Evolutionary conservation across 2,329 filamentous ascomycete genomes (phyloP), one percentile per base, ranked within the genome.

Genomic region (Beauveria caledonica): DNA sequence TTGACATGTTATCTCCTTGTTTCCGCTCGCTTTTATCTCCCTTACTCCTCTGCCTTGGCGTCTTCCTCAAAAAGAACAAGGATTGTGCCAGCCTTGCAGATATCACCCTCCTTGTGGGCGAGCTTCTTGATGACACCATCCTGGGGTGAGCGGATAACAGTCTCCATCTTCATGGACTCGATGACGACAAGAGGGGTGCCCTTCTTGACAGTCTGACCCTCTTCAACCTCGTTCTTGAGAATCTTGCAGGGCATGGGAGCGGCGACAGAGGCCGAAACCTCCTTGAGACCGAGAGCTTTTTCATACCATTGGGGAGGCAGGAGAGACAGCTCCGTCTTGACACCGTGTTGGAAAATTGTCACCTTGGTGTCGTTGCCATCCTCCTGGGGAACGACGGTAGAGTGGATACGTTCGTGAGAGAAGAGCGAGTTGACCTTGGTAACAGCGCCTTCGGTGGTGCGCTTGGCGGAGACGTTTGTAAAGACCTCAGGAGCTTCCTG

Each of bases 221-320:
- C 91, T 29, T 81, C 76, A 0, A 97, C 91, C 73, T 96, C 90
- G 52, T 97, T 94, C 65, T 90, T 86, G 63, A 99, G 76, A 27
- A 99, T 88, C 77, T 97, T 97, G 76, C 94, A 97, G 1, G 94
- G 94, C 94, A 99, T 99, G 0, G 94, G 94, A 23, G 94, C 91
- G 25, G 90, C 80, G 1, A 97, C 91, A 58, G 88, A 94, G 62
- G 93, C 92, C 7, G 86, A 80, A 0, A 83, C 82, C 69, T 96
- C 90, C 71, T 90, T 92, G 63, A 89, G 77, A 0, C 93, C 92
- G 8, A 97, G 79, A 0, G 91, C 92, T 74, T 95, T 93, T 67
- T 92, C 89, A 61, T 89, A 88, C 92, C 92, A 99, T 49, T 79
- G 78, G 0, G 93, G 92, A 19, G 76, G 75, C 45, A 81, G 70